Base-by-base conservation (phyloP, 768 basidiomycete genomes). In the Xerocomus brunneocitrinus region DNA sequence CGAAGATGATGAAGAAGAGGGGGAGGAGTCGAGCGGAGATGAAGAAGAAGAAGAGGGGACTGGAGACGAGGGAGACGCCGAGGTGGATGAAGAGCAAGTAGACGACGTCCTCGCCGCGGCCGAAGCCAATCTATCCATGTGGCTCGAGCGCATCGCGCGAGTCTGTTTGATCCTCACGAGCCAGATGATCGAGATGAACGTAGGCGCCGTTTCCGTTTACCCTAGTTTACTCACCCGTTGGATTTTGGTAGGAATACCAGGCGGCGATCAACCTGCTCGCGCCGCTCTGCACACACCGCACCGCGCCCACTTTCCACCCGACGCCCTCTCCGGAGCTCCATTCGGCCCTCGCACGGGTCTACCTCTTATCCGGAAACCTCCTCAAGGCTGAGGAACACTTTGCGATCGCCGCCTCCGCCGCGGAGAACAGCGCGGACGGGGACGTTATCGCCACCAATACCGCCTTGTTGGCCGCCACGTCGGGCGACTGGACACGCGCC, bases 181-280 rank as follows among this genome's bases (percentile, higher is more conserved):
- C 34, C 89, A 92, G 69, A 70, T 92, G 63, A 74, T 89, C 49
- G 91, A 93, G 69, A 89, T 91, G 84, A 89, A 89, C 76, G 89
- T 87, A 43, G 22, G 72, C 52, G 3, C 9, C 35, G 19, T n/a
- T 22, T 40, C 16, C 31, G 10, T 27, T 36, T 30, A 19, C 31
- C 6, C 8, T 40, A 8, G 8, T 31, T 16, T 22, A 8, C 30
- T 61, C 46, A 40, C 44, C 19, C 10, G 9, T n/a, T 8, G 16
- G 34, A 24, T 25, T 43, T n/a, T 32, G 28, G 19, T 53, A 89
- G 87, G 89, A 92, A 61, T 84, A 76, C 57, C 71, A 78, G 41
- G 85, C 87, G 4, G 89, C 90, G 0, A 74, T 82, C 7, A 78
- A 73, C 49, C 70, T 91, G 16, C 80, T 93, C 25, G 79, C 81